phyloP scores from a whole-genome alignment of 2,329 filamentous ascomycete species.

The Cladophialophora psammophila region DNA sequence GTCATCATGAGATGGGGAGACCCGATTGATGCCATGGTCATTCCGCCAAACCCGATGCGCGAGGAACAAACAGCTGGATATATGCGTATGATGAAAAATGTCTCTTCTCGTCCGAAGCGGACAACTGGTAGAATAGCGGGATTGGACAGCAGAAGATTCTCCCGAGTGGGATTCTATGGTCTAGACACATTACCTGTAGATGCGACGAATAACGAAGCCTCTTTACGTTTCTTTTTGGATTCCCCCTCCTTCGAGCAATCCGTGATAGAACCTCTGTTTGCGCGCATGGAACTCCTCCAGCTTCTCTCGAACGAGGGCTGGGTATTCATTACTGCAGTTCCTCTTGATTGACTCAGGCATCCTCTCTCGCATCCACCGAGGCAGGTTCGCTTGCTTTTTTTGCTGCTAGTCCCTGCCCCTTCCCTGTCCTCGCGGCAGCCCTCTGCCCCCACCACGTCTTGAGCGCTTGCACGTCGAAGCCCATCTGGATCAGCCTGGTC shows the following conservation, averaged over 20 bases:
- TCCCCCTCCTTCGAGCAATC: neutral
- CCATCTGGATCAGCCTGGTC: constrained; percentile 30
- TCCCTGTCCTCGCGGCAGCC: constrained; percentile 14
- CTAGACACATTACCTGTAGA: neutral
- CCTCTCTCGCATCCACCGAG: neutral
- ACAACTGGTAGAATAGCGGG: neutral
- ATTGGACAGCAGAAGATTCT: neutral
- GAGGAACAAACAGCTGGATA: neutral
- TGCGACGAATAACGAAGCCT: neutral
- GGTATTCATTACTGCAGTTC: neutral
- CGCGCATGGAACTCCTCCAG: neutral
- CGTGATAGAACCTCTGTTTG: neutral
- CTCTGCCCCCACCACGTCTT: constrained; percentile 39
- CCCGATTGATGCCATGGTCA: neutral
- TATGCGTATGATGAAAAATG: neutral
- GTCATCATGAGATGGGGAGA: neutral
- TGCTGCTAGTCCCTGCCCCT: neutral
- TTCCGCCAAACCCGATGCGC: neutral
- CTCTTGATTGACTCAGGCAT: neutral
- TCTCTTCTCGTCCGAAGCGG: neutral
- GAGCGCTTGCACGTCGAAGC: constrained; percentile 36
- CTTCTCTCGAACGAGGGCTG: neutral
- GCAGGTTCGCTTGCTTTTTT: neutral
- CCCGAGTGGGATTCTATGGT: neutral
- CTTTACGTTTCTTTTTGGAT: neutral